Base-by-base conservation (phyloP, 164 flowering plant genomes). In the Nymphaea colorata region DNA sequence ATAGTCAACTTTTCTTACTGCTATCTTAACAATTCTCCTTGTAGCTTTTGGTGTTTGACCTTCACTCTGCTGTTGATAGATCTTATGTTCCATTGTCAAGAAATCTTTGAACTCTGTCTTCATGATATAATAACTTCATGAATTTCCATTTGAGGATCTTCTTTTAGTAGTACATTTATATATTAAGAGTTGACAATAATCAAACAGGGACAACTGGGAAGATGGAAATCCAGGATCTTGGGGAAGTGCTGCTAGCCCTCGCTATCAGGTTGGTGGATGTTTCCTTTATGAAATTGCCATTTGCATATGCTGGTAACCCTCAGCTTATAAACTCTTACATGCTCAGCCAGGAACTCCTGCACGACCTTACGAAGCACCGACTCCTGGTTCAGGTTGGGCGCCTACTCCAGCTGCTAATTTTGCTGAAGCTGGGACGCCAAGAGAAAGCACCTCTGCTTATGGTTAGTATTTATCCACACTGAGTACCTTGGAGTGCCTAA, bases 361-460 rank as follows among this genome's bases (percentile, higher is more conserved):
- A 68, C 82, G 94, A 66, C 71, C 91, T 55, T 92, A 87, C 77
- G 98, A 95, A 79, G 99, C 97, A 41, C 98, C 99, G 5, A 92
- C 99, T 64, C 99, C 99, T 74, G 97, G 99, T 70, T 83, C 99
- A 66, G 96, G 98, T 62, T 94, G 98, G 98, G 83, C 96, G 7
- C 82, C 68, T 66, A 88, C 97, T 73, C 96, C 96, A 61, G 81
- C 90, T 65, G 91, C 89, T 65, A 87, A 76, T 78, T 95, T 85
- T 63, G 84, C 85, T 77, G 99, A 95, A 44, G 98, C 95, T 71
- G 96, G 94, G 71, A 95, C 99, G 3, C 99, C 98, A 62, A 83
- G 93, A 73, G 98, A 95, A 62, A 86, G 71, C 68, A 76, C 80
- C 70, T 80, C 93, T 57, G 78, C 90, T 44, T 95, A 92, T 81